Conservation (phyloP, 345 rosid genomes). For the Pugionium cornutum region DNA sequence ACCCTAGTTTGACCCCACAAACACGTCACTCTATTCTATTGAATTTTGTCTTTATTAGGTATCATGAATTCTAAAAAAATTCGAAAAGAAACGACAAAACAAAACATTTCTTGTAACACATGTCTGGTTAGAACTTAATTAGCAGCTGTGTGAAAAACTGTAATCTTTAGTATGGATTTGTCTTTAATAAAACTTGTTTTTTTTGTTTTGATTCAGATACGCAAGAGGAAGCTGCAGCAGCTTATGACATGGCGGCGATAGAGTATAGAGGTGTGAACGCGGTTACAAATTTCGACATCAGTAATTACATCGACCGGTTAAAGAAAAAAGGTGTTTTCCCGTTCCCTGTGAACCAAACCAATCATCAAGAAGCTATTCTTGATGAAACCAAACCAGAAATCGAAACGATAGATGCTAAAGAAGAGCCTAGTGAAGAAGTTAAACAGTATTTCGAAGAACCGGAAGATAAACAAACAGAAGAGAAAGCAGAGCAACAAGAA, state of each 20-base stretch:
- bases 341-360: constrained; percentile 33
- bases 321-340: constrained; percentile 58
- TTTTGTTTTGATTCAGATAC: constrained; percentile 52
- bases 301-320: constrained; percentile 65
- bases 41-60: constrained; percentile 26
- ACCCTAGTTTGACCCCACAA: constrained; percentile 38
- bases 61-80: background rate
- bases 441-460: constrained; percentile 18
- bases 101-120: background rate
- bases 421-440: constrained; percentile 30
- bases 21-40: constrained; percentile 33
- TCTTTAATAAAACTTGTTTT: too few species aligned
- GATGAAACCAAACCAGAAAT: constrained; percentile 35
- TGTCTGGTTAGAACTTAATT: constrained; percentile 6
- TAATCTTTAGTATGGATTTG: too few species aligned
- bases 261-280: constrained; percentile 91
- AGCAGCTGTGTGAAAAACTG: too few species aligned
- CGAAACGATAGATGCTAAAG: constrained; percentile 25
- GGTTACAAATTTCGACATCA: constrained; percentile 78
- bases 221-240: constrained; percentile 96
- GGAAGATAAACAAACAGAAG: constrained; percentile 5
- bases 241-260: constrained; percentile 98
- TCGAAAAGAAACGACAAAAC: too few species aligned
- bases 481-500: constrained; percentile 25
- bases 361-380: constrained; percentile 30